Base-by-base conservation (phyloP, 306 rosid genomes). In the Parietaria judaica region DNA sequence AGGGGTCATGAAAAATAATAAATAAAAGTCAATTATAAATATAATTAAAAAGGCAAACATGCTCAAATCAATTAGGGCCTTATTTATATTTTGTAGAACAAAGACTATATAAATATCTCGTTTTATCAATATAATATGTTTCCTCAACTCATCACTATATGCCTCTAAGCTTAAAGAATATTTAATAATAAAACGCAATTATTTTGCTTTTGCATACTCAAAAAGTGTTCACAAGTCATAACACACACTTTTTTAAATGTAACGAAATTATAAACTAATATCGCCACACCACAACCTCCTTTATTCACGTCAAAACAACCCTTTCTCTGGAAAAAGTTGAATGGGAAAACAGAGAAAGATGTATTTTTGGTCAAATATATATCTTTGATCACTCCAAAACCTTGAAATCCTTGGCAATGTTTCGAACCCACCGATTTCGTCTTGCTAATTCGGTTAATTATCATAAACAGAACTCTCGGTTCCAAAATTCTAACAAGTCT, bases 361-460 rank as follows among this genome's bases (percentile, higher is more conserved):
- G 38, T 6, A 3, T 1, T 6, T 56, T 57, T 15, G 64, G 38
- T 14, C 17, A 52, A 5, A 41, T 46, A 41, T 41, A 0, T 41
- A 1, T 5, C 45, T 41, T 41, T 41, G 6, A 41, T 41, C 6
- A 41, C 45, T 45, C 64, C 55, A 63, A 64, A 53, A 57, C 37
- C 67, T 69, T 10, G 65, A 69, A 46, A 69, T 64, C 46, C 51
- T 43, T 23, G 16, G 36, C 45, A n/a, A 23, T 39, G 39, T 37
- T 58, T 61, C 17, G 59, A 38, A 8, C 43, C 17, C 36, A 31
- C 53, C 13, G 67, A 61, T 54, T 46, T 39, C 34, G 63, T 47
- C 16, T 12, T 37, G 60, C 60, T 23, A 23, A 23, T 23, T 23
- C 1, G 31, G 31, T 23, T 23, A 23, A 0, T 23, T 23, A 23